A percentile compares a stretch with the other conserved stretches of the same genome.
Evolutionary conservation across 352 stramenopile genomes (phyloP).

Genomic region (Pythium biforme): DNA sequence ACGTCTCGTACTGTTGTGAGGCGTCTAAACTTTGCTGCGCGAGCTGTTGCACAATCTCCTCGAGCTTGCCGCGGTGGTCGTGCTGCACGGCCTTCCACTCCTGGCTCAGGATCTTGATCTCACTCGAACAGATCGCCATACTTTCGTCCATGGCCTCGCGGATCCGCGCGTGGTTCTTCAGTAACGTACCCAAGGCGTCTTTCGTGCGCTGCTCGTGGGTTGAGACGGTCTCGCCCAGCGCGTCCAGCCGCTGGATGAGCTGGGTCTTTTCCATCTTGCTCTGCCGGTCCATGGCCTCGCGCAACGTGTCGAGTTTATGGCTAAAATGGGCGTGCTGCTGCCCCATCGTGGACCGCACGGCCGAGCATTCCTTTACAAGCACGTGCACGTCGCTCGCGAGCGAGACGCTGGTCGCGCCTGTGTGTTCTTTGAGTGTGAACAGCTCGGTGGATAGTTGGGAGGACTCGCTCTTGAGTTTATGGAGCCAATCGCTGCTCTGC

Average conservation of each 20-base stretch:
- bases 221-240: slow-evolving; percentile 34
- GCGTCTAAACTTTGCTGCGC: slow-evolving; percentile 7
- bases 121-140: slow-evolving; percentile 55
- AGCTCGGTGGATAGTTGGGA: slow-evolving; percentile 42
- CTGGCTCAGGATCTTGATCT: slow-evolving; percentile 46
- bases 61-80: slow-evolving; percentile 28
- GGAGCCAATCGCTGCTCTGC: slow-evolving; percentile 40
- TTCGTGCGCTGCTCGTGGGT: slow-evolving; percentile 45
- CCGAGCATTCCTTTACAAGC: slow-evolving; percentile 41
- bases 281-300: slow-evolving; percentile 47
- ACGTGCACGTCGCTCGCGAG: slow-evolving; percentile 48
- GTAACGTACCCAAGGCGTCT: slow-evolving; percentile 38
- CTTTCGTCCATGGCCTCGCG: slow-evolving; percentile 51
- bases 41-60: slow-evolving; percentile 14
- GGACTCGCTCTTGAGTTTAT: slow-evolving; percentile 41
- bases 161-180: slow-evolving; percentile 57
- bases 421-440: slow-evolving; percentile 38
- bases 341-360: slow-evolving; percentile 30
- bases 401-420: slow-evolving; percentile 23
- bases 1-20: slow-evolving; percentile 31
- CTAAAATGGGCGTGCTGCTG: slow-evolving; percentile 45
- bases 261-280: slow-evolving; percentile 49
- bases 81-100: slow-evolving; percentile 34
- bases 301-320: slow-evolving; percentile 39
- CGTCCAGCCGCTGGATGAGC: slow-evolving; percentile 45